These are phyloP conservation scores for Paulownia fortunei DNA, from an alignment of 257 asterid species.

Conservation along the genomic window DNA sequence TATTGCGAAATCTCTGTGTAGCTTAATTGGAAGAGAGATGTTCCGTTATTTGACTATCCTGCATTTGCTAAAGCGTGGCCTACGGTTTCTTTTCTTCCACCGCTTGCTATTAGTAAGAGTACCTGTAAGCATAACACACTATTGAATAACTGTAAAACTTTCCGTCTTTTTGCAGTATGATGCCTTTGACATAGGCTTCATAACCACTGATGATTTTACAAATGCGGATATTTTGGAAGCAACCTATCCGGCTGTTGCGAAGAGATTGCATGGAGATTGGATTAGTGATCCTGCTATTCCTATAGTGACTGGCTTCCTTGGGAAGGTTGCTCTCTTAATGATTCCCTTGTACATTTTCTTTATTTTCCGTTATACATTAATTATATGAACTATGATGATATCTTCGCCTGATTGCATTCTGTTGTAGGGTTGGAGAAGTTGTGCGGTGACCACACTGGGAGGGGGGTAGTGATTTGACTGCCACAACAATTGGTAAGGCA, in stretches of 20 bases:
- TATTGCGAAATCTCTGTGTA: conserved; percentile 3
- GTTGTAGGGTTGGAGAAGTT: conserved; percentile 64
- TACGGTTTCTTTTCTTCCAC: neutral
- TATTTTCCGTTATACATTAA: neutral
- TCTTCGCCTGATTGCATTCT: conserved; percentile 21
- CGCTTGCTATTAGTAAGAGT: conserved; percentile 6
- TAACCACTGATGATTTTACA: conserved; percentile 89
- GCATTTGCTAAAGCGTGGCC: conserved; percentile 1
- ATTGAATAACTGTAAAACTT: conserved; percentile 18
- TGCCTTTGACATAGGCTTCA: conserved; percentile 82
- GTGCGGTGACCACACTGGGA: conserved; percentile 83
- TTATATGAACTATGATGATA: conserved; percentile 6
- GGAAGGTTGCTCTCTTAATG: conserved; percentile 61
- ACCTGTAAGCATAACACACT: neutral
- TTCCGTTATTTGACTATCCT: neutral
- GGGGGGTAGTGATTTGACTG: conserved; percentile 96
- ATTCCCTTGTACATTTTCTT: neutral
- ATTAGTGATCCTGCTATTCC: conserved; percentile 76
- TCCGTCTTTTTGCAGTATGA: conserved; percentile 68
- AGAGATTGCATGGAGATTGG: conserved; percentile 77
- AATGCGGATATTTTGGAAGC: conserved; percentile 90
- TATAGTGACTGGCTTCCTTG: conserved; percentile 90
- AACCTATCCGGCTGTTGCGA: conserved; percentile 89
- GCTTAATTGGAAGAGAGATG: neutral
- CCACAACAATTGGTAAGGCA: conserved; percentile 85